phyloP scores from a whole-genome alignment of 148 eudicot species.

The Oxyria digyna region DNA sequence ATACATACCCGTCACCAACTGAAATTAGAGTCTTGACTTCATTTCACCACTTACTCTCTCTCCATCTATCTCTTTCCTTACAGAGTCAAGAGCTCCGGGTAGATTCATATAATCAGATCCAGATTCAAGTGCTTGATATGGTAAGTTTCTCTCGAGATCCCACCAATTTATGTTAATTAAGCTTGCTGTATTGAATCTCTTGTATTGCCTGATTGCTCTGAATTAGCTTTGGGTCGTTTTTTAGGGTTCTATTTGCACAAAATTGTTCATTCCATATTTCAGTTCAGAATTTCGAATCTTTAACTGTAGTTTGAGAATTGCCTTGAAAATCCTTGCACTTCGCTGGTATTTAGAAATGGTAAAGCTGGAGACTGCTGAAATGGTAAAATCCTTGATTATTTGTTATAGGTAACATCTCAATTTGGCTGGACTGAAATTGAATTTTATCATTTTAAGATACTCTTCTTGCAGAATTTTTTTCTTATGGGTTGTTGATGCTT shows the following conservation, averaged over 20 bases:
- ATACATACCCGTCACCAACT: constrained; percentile 2
- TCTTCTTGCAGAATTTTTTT: too few relatives aligned
- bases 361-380: neutral
- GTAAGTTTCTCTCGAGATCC: neutral
- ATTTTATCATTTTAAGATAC: too few relatives aligned
- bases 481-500: neutral
- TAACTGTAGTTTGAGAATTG: neutral
- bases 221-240: neutral
- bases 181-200: neutral
- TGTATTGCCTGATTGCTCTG: neutral
- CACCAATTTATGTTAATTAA: neutral
- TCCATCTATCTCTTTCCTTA: neutral
- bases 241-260: neutral
- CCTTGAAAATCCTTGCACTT: neutral
- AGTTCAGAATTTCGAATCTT: too few relatives aligned
- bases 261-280: too few relatives aligned
- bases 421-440: too few relatives aligned
- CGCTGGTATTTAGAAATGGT: neutral
- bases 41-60: neutral
- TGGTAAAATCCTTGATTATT: neutral
- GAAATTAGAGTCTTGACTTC: neutral
- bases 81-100: neutral
- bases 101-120: constrained; percentile 7
- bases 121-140: neutral
- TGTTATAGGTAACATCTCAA: neutral